Base-by-base conservation (phyloP, 108 stramenopile genomes). In the Skeletonema grethae region DNA sequence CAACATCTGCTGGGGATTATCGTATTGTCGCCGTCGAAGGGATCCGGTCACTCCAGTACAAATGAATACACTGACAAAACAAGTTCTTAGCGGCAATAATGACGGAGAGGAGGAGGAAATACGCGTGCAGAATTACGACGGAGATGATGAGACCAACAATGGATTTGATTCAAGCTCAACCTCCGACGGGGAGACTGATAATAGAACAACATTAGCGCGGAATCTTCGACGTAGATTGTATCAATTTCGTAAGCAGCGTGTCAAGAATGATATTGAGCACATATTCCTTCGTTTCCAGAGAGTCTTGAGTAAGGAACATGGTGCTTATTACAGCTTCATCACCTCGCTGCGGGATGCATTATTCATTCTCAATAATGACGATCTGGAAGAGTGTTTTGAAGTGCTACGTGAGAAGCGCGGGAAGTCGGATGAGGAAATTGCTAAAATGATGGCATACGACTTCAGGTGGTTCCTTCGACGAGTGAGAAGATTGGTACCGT, bases 191-290 rank as follows among this genome's bases (percentile, higher is more conserved):
- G 22, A 28, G 16, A 11, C 3, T 24, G 39, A 65, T 9, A 28
- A 0, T 0, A 28, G 22, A 45, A 41, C 22, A 65, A 36, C 11
- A 41, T 6, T 41, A 10, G 16, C 41, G 0, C 9, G 7, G 4
- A 36, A 45, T 28, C 38, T 6, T 2, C 25, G 50, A 25, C 65
- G 7, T 29, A 32, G 28, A n/a, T 31, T 38, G 46, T 25, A 25
- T 0, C 39, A 43, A 1, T n/a, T 56, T 3, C 25, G 50, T 24
- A 67, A 38, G 8, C n/a, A 50, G 32, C 3, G 32, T 3, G 65
- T 70, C 3, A 70, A 70, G 45, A 62, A 63, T 61, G 69, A 70
- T 48, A 62, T 61, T 28, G 3, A 28, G 22, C 69, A 70, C 29
- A 38, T 70, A 11, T 70, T 70, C 32, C 48, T 70, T 4, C 69